phyloP scores from a whole-genome alignment of 1,139 yeast species.

The Scheffersomyces stambukii region DNA sequence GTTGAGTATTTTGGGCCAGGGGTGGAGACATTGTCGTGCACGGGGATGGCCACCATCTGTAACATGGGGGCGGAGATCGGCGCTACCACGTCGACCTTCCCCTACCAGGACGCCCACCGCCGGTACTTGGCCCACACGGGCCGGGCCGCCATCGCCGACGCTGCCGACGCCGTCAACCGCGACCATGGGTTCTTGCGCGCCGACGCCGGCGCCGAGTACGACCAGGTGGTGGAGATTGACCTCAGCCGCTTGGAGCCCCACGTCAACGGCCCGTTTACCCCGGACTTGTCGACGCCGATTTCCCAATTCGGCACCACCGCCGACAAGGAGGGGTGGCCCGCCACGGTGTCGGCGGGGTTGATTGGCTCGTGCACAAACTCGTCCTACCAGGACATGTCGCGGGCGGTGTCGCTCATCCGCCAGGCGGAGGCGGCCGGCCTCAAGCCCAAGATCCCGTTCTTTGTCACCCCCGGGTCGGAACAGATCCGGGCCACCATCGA shows the following conservation, averaged over 20 bases:
- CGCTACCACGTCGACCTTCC: conserved; percentile 96
- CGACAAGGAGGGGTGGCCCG: conserved; percentile 74
- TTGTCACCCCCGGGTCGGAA: conserved; percentile 98
- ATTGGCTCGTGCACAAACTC: conserved; percentile 98
- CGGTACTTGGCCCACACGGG: conserved; percentile 78
- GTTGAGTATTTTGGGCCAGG: conserved; percentile 97
- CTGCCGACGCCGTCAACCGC: conserved; percentile 65
- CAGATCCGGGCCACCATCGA: conserved; percentile 96
- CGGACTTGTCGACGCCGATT: conserved; percentile 86
- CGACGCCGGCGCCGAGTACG: conserved; percentile 80
- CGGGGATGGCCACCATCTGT: conserved; percentile 99
- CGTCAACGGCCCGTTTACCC: conserved; percentile 93
- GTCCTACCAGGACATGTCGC: conserved; percentile 95
- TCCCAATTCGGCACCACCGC: conserved; percentile 66
- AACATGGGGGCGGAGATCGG: conserved; percentile 99
- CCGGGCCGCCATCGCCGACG: conserved; percentile 75
- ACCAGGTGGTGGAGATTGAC: conserved; percentile 76
- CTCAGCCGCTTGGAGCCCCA: conserved; percentile 77
- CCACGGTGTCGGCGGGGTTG: conserved; percentile 76
- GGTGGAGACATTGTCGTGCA: conserved; percentile 78
- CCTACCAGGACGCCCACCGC: conserved; percentile 84
- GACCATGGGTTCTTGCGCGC: conserved; percentile 65
- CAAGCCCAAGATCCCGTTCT: conserved; percentile 87
- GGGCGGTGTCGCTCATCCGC: conserved; percentile 81
- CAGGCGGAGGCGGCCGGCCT: conserved; percentile 85